Conservation (phyloP, 352 stramenopile genomes). For the Phytophthora citricola region DNA sequence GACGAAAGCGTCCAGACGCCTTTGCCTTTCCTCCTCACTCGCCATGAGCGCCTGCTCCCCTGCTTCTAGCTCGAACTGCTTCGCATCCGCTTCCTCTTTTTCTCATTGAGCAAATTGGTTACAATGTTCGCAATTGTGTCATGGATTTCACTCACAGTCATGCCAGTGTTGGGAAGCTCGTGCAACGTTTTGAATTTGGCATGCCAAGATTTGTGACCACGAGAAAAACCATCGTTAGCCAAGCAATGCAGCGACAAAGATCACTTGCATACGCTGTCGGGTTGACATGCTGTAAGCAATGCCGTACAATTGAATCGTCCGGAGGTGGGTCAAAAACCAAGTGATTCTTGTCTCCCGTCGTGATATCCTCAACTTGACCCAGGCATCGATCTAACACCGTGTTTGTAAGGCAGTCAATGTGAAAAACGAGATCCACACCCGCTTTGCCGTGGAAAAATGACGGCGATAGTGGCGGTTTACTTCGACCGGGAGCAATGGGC, state of each 20-base stretch:
- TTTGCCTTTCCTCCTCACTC: constrained; percentile 50
- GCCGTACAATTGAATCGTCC: constrained; percentile 52
- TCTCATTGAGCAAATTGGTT: constrained; percentile 33
- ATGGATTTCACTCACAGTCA: constrained; percentile 43
- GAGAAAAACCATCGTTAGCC: constrained; percentile 29
- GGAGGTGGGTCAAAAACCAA: constrained; percentile 57
- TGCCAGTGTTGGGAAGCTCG: constrained; percentile 17
- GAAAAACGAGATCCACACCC: constrained; percentile 76
- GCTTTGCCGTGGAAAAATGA: constrained; percentile 72
- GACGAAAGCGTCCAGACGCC: constrained; percentile 43
- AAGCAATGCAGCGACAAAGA: constrained; percentile 65
- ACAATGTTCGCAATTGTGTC: constrained; percentile 43
- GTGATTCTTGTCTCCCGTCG: constrained; percentile 51
- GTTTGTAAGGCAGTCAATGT: constrained; percentile 49
- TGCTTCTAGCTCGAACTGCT: constrained; percentile 41
- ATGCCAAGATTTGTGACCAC: constrained; percentile 51
- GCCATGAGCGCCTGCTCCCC: constrained; percentile 35
- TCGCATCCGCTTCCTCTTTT: constrained; percentile 10
- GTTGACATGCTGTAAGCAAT: constrained; percentile 65
- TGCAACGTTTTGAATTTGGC: constrained; percentile 59
- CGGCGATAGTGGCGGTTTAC: constrained; percentile 42
- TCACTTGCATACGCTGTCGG: constrained; percentile 48
- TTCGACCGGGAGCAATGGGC: constrained; percentile 47
- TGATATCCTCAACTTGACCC: constrained; percentile 58
- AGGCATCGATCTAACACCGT: constrained; percentile 64